Percentiles rank a stretch among this genome's conserved stretches.
phyloP scores from a whole-genome alignment of 2,329 filamentous ascomycete genomes.

The Botrytis tulipae region DNA sequence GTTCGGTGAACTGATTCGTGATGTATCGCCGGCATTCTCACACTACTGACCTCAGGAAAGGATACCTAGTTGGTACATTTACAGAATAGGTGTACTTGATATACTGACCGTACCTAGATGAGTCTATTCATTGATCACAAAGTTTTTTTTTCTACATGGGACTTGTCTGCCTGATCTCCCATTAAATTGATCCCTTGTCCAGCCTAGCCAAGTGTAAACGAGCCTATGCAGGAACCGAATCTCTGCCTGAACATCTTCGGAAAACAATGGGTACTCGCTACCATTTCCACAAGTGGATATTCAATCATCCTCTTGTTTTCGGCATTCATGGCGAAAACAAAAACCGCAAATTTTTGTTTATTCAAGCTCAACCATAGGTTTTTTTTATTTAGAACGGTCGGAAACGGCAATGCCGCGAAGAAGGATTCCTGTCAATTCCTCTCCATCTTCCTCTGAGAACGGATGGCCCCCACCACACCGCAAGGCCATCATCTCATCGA shows the following conservation, averaged over 20 bases:
- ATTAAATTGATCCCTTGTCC: neutral
- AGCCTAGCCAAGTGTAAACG: neutral
- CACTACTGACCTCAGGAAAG: neutral
- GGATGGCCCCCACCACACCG: conserved; percentile 5
- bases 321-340: neutral
- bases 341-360: neutral
- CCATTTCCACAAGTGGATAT: neutral
- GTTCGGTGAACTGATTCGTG: neutral
- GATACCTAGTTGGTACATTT: neutral
- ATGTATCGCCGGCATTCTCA: neutral
- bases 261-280: neutral
- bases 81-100: neutral
- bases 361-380: neutral
- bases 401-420: conserved; percentile 8
- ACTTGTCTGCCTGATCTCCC: conserved; percentile 4
- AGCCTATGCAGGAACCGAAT: conserved; percentile 3
- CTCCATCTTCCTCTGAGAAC: conserved; percentile 5
- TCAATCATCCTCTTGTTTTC: neutral
- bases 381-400: neutral
- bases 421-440: conserved; percentile 14
- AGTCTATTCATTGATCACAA: neutral
- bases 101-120: neutral
- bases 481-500: conserved; percentile 12
- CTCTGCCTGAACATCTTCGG: conserved; percentile 1
- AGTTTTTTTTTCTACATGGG: neutral